Conservation (phyloP, 129 eudicot genomes). For the Escallonia herrerae region DNA sequence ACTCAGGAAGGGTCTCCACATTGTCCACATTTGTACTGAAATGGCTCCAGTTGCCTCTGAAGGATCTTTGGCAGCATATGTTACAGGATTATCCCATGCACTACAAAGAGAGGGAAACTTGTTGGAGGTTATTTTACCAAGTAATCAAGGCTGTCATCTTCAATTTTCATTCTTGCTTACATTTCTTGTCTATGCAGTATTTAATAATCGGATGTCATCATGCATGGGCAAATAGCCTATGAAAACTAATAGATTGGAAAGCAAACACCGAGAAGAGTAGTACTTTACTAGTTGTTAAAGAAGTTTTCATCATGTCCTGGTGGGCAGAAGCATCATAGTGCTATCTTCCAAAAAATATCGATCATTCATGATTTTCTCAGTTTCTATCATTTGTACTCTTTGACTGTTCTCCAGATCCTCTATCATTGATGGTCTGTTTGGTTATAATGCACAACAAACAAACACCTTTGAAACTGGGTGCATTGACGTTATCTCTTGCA, state of each 20-base stretch:
- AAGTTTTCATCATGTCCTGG: too few species aligned
- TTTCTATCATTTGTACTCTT: neutral
- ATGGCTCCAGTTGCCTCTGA: slow-evolving; percentile 69
- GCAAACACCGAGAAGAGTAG: too few species aligned
- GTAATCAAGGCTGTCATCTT: slow-evolving; percentile 28
- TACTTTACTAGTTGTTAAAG: too few species aligned
- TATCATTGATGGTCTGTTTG: neutral
- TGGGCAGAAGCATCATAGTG: neutral
- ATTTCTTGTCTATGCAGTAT: neutral
- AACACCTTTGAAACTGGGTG: neutral
- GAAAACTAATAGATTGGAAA: too few species aligned
- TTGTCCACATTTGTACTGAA: slow-evolving; percentile 65
- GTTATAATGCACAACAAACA: neutral
- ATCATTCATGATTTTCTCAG: neutral
- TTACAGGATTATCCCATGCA: slow-evolving; percentile 56
- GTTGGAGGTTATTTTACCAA: slow-evolving; percentile 69
- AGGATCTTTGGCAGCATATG: slow-evolving; percentile 66
- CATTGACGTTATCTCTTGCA: neutral
- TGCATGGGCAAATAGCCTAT: too few species aligned
- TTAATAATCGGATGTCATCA: neutral
- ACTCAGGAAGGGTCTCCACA: slow-evolving; percentile 49
- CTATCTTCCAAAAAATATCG: neutral
- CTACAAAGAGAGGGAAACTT: slow-evolving; percentile 54
- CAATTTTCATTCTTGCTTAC: neutral
- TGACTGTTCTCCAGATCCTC: neutral